These are phyloP conservation scores for Cynanchum wilfordii DNA, from an alignment of 257 asterid genomes.

Conservation along the genomic window DNA sequence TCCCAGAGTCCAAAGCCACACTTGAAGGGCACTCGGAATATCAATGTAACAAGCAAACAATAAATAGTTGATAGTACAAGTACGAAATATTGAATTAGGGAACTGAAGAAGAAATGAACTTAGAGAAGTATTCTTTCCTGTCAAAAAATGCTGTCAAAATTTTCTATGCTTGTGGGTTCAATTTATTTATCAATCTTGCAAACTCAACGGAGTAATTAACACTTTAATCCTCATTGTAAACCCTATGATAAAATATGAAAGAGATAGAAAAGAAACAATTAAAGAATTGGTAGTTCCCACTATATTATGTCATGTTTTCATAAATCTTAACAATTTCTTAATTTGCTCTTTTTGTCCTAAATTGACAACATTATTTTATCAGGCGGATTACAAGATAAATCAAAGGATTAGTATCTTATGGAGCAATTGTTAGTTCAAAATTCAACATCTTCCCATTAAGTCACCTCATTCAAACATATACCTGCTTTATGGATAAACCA, in stretches of 20 bases:
- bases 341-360: too few species aligned
- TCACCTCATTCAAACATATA: not conserved
- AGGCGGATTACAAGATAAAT: not conserved
- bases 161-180: too few species aligned
- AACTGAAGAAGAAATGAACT: not conserved
- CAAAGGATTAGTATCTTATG: not conserved
- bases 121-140: slow-evolving; percentile 1
- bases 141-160: too few species aligned
- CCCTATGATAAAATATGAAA: too few species aligned
- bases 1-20: not conserved
- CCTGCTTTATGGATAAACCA: not conserved
- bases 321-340: too few species aligned
- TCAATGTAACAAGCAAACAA: not conserved
- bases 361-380: too few species aligned
- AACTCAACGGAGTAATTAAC: too few species aligned
- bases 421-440: not conserved
- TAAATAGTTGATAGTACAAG: not conserved
- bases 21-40: not conserved
- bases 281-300: too few species aligned
- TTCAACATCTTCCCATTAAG: not conserved
- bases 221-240: too few species aligned
- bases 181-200: too few species aligned
- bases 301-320: too few species aligned
- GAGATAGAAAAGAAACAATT: too few species aligned
- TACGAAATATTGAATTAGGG: not conserved